Conservation (phyloP, 208 protist species). For the Trypanosoma theileri region DNA sequence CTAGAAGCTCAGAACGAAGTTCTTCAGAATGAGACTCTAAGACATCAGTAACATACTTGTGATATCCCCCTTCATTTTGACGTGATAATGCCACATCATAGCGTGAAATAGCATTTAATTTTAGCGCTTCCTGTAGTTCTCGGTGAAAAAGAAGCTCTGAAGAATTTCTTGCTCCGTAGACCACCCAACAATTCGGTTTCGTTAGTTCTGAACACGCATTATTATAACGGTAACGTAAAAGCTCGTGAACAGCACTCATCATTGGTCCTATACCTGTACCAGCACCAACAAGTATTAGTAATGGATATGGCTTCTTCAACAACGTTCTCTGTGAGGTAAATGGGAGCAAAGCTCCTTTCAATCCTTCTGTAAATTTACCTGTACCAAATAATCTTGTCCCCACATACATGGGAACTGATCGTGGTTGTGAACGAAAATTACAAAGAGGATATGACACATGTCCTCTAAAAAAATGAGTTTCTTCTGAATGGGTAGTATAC, state of each 20-base stretch:
- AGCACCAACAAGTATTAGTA: constrained; percentile 62
- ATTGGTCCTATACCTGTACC: constrained; percentile 83
- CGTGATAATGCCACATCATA: constrained; percentile 74
- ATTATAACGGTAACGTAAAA: constrained; percentile 32
- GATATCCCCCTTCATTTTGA: not conserved
- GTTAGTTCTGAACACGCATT: not conserved
- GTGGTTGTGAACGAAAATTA: constrained; percentile 19
- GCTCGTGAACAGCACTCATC: constrained; percentile 62
- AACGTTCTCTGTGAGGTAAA: not conserved
- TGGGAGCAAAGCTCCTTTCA: constrained; percentile 27
- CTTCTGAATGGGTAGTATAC: not conserved
- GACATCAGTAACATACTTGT: constrained; percentile 67
- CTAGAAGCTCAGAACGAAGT: constrained; percentile 33
- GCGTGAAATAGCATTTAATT: constrained; percentile 41
- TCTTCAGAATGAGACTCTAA: constrained; percentile 32
- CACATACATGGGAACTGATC: constrained; percentile 38
- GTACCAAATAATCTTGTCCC: constrained; percentile 62
- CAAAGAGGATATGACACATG: constrained; percentile 29
- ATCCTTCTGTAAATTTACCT: constrained; percentile 47
- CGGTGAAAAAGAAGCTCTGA: constrained; percentile 73
- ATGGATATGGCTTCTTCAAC: constrained; percentile 14
- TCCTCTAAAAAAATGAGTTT: constrained; percentile 16
- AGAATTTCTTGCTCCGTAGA: constrained; percentile 65
- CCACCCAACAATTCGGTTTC: constrained; percentile 56
- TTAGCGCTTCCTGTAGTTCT: constrained; percentile 40